Evolutionary conservation across 805 yeast species (phyloP).

Genomic region (Wickerhamiella allomyrinae): DNA sequence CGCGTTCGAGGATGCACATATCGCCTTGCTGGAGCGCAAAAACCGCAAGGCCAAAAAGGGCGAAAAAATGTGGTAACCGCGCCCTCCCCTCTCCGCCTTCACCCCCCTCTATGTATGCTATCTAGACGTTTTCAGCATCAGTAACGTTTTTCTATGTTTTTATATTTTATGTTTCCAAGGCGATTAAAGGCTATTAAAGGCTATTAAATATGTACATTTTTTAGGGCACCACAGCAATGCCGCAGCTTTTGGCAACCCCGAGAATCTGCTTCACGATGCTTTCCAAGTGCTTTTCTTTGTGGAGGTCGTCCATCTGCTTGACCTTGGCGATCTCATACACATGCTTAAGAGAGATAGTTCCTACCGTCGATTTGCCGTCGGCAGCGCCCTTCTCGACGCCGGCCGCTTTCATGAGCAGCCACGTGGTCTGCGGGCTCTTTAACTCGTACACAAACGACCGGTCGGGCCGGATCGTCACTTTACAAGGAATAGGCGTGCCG

Average conservation of each 20-base stretch:
- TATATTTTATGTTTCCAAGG: neutral
- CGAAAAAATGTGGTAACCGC: slow-evolving; percentile 26
- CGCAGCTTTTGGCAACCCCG: slow-evolving; percentile 81
- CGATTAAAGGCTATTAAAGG: too few species aligned
- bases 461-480: slow-evolving; percentile 81
- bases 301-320: slow-evolving; percentile 72
- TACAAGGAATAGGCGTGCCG: slow-evolving; percentile 81
- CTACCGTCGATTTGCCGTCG: slow-evolving; percentile 36
- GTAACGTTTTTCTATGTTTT: neutral
- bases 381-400: slow-evolving; percentile 68
- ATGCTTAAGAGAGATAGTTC: slow-evolving; percentile 67
- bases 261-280: slow-evolving; percentile 69
- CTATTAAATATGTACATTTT: slow-evolving; percentile 3
- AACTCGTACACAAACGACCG: slow-evolving; percentile 73
- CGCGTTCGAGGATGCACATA: slow-evolving; percentile 88
- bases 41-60: slow-evolving; percentile 38
- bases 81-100: neutral
- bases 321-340: slow-evolving; percentile 89
- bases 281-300: slow-evolving; percentile 52
- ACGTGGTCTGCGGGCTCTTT: slow-evolving; percentile 86
- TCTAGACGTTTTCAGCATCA: neutral
- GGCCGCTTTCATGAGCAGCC: slow-evolving; percentile 69
- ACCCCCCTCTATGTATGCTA: neutral
- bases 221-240: slow-evolving; percentile 63
- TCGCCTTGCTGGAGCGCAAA: slow-evolving; percentile 79